phyloP scores from a whole-genome alignment of 208 protist species.

The Acanthamoeba royreba region DNA sequence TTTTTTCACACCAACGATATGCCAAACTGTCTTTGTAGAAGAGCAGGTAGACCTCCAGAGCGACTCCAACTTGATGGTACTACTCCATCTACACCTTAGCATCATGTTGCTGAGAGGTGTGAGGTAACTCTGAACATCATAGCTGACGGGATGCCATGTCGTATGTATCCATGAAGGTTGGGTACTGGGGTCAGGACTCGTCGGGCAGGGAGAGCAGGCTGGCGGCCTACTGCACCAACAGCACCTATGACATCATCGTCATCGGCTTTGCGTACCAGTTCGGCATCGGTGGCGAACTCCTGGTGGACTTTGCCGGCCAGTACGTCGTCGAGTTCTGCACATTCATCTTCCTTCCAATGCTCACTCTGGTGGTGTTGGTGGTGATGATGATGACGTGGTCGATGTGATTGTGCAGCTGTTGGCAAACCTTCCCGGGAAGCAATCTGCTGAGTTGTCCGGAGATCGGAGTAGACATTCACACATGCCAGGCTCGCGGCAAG shows the following conservation, averaged over 20 bases:
- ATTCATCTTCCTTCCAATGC: neutral
- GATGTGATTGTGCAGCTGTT: neutral
- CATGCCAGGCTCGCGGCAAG: conserved; percentile 47
- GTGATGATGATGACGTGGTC: neutral
- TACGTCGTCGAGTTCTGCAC: neutral
- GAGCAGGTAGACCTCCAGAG: too few relatives aligned
- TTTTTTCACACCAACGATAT: too few relatives aligned
- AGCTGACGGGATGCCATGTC: too few relatives aligned
- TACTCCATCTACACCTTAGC: too few relatives aligned
- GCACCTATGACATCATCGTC: conserved; percentile 56
- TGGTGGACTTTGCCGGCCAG: neutral
- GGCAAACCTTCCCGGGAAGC: neutral
- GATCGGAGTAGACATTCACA: conserved; percentile 17
- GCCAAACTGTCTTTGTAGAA: too few relatives aligned
- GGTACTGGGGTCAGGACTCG: conserved; percentile 6
- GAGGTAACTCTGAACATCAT: too few relatives aligned
- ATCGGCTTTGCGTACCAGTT: conserved; percentile 27
- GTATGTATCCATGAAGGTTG: neutral
- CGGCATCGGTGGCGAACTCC: neutral
- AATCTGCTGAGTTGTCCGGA: neutral
- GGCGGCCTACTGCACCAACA: conserved; percentile 29
- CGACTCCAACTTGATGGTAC: too few relatives aligned
- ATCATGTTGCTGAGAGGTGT: too few relatives aligned
- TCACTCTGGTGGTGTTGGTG: neutral
- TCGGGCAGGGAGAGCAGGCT: neutral